A percentile compares a stretch with the other conserved stretches of the same genome.
These are phyloP conservation scores for Adansonia grandidieri DNA, from an alignment of 441 rosid genomes.

Conservation along the genomic window DNA sequence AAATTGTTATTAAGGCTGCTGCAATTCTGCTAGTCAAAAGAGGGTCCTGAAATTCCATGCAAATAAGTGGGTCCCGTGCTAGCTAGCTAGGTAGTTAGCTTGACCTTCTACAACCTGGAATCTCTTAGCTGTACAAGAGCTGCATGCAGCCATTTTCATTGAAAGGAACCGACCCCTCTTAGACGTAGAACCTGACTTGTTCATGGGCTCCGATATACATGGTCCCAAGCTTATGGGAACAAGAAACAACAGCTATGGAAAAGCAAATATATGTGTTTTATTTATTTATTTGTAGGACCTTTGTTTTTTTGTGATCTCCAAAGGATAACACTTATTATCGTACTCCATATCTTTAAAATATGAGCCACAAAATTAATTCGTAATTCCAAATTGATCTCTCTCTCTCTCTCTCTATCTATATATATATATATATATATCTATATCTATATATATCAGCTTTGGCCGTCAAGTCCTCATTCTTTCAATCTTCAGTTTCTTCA, in stretches of 20 bases:
- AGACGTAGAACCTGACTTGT: constrained; percentile 26
- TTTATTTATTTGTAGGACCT: constrained; percentile 4
- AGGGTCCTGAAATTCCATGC: constrained; percentile 13
- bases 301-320: not conserved
- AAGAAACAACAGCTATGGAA: constrained; percentile 25
- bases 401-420: too few species aligned
- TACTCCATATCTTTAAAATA: too few species aligned
- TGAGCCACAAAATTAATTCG: not conserved
- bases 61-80: constrained; percentile 8
- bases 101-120: constrained; percentile 34
- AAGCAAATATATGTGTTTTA: not conserved
- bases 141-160: constrained; percentile 27
- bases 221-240: constrained; percentile 43
- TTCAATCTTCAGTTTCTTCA: not conserved
- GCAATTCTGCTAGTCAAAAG: not conserved
- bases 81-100: too few species aligned
- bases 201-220: constrained; percentile 29
- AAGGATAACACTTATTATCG: too few species aligned
- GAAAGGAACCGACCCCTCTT: constrained; percentile 29
- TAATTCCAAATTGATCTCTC: not conserved
- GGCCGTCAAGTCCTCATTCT: not conserved
- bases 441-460: too few species aligned
- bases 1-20: not conserved
- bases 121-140: constrained; percentile 39
- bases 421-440: too few species aligned